Conservation (phyloP, 345 rosid genomes). For the Ceriops decandra region DNA sequence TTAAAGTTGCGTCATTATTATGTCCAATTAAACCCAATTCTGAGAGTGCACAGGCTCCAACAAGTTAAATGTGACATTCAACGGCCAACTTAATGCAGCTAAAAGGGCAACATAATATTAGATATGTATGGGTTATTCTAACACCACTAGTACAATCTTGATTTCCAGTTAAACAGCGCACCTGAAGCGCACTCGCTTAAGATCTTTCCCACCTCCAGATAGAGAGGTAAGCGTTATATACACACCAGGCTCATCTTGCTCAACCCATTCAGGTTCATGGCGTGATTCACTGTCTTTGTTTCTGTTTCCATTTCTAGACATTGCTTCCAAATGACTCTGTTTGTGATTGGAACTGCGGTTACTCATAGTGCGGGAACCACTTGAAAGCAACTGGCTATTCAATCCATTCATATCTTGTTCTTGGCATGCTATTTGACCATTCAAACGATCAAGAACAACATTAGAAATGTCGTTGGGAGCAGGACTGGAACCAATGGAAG, state of each 20-base stretch:
- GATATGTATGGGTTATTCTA: background rate
- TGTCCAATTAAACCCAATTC: too few relatives aligned
- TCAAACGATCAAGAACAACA: slow-evolving; percentile 15
- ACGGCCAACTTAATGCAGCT: too few relatives aligned
- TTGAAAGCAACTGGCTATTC: slow-evolving; percentile 33
- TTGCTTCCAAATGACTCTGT: slow-evolving; percentile 55
- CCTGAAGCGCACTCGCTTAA: slow-evolving; percentile 99
- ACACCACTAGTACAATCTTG: slow-evolving; percentile 1
- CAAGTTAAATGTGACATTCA: too few relatives aligned
- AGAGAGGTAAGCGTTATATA: slow-evolving; percentile 86
- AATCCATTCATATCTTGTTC: slow-evolving; percentile 24
- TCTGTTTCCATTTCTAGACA: slow-evolving; percentile 54
- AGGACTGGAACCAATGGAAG: slow-evolving; percentile 60
- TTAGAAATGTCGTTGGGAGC: slow-evolving; percentile 13
- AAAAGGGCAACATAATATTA: too few relatives aligned
- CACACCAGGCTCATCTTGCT: slow-evolving; percentile 97
- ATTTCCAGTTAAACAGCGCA: slow-evolving; percentile 24
- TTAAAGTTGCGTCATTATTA: too few relatives aligned
- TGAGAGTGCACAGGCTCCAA: too few relatives aligned
- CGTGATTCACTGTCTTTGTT: slow-evolving; percentile 61
- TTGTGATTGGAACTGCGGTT: slow-evolving; percentile 44
- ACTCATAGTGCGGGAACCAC: slow-evolving; percentile 48
- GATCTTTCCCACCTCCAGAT: slow-evolving; percentile 85
- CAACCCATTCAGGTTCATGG: slow-evolving; percentile 83
- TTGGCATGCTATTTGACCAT: slow-evolving; percentile 22